A percentile compares a stretch with the other conserved stretches of the same genome.
phyloP scores from a whole-genome alignment of 352 stramenopile species.

The Thalassiosira hispida region DNA sequence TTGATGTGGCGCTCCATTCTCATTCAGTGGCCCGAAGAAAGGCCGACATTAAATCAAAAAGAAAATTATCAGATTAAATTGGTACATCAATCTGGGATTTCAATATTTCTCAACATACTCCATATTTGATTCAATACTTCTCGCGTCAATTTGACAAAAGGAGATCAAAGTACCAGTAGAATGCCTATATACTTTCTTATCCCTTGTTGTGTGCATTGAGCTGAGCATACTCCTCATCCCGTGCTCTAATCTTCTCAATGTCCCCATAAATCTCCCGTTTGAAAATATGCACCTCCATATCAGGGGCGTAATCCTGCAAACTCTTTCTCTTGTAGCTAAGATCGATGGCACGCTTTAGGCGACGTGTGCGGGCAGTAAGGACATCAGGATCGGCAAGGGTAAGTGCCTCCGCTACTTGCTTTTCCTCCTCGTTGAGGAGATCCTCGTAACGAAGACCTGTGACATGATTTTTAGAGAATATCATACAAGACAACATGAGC shows the following conservation, averaged over 20 bases:
- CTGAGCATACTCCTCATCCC: conserved; percentile 81
- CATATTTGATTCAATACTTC: not conserved
- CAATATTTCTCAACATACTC: too few relatives aligned
- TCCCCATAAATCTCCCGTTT: conserved; percentile 78
- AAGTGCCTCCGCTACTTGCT: conserved; percentile 79
- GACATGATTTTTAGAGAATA: conserved; percentile 1
- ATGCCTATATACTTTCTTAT: conserved; percentile 22
- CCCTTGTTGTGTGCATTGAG: conserved; percentile 79
- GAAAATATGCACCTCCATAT: conserved; percentile 73
- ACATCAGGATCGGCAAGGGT: conserved; percentile 76
- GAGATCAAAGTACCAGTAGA: too few relatives aligned
- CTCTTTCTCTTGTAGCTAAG: conserved; percentile 84
- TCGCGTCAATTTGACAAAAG: too few relatives aligned
- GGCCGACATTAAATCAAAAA: not conserved
- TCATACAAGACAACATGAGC: not conserved
- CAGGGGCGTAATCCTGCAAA: conserved; percentile 76
- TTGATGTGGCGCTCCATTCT: too few relatives aligned
- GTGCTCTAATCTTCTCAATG: conserved; percentile 79
- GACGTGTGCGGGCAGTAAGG: conserved; percentile 75
- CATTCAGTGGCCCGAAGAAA: too few relatives aligned
- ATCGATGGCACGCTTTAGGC: conserved; percentile 83
- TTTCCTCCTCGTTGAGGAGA: conserved; percentile 75
- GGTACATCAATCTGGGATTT: not conserved
- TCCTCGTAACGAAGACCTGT: conserved; percentile 83
- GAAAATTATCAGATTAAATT: conserved; percentile 2